Conservation (phyloP, 768 basidiomycete species). For the Kwoniella heveanensis region DNA sequence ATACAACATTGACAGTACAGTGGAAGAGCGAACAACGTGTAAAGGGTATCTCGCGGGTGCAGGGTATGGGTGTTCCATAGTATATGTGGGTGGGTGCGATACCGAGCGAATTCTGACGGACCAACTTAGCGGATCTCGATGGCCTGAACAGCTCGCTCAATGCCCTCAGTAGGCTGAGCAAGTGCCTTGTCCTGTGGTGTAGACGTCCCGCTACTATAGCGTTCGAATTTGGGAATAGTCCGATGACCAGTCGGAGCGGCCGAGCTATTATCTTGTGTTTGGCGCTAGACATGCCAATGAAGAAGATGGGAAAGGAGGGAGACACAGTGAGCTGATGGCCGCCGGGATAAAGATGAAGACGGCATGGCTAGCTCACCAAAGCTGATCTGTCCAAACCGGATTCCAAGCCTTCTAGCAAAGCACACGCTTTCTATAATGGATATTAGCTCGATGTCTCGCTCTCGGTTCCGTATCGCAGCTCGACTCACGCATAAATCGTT, state of each 20-base stretch:
- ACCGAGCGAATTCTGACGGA: too few relatives aligned
- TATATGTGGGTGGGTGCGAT: too few relatives aligned
- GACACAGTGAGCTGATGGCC: conserved; percentile 13
- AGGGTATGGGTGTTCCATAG: too few relatives aligned
- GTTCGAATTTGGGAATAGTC: conserved; percentile 64
- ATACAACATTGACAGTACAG: too few relatives aligned
- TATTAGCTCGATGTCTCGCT: neutral
- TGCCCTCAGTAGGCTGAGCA: conserved; percentile 29
- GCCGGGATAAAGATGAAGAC: conserved; percentile 4
- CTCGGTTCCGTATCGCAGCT: too few relatives aligned
- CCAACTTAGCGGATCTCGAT: conserved; percentile 26
- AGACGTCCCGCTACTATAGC: conserved; percentile 8
- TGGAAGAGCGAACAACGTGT: too few relatives aligned
- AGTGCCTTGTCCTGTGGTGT: neutral
- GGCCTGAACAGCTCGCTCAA: conserved; percentile 42
- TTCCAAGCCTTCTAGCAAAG: conserved; percentile 84
- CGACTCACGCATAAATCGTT: conserved; percentile 69
- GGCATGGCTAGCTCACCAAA: conserved; percentile 39
- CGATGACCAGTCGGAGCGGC: conserved; percentile 67
- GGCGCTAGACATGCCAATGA: conserved; percentile 60
- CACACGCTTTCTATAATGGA: conserved; percentile 65
- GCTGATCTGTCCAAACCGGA: conserved; percentile 66
- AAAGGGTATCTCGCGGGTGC: too few relatives aligned
- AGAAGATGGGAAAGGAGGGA: conserved; percentile 57
- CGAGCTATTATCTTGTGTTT: conserved; percentile 67